Evolutionary conservation across 2,329 filamentous ascomycete species (phyloP).

Genomic region (Colletotrichum acutatum): DNA sequence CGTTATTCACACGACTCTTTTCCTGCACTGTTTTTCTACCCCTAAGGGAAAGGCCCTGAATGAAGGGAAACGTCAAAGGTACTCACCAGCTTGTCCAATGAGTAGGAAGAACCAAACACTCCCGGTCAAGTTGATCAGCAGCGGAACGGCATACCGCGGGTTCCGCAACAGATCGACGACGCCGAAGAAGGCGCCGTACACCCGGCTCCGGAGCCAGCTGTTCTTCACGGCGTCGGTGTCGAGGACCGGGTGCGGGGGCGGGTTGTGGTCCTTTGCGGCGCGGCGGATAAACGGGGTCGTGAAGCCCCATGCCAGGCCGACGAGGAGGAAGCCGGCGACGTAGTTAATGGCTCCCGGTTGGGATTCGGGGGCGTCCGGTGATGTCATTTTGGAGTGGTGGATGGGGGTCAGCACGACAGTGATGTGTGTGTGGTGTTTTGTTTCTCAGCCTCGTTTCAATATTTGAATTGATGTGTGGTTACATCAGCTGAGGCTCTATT

Average conservation of each 20-base stretch:
- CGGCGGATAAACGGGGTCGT: conserved; percentile 92
- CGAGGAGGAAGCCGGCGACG: conserved; percentile 87
- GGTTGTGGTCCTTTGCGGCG: conserved; percentile 81
- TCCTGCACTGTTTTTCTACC: not conserved
- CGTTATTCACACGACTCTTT: not conserved
- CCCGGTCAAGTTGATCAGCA: conserved; percentile 89
- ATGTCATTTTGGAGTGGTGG: conserved; percentile 18
- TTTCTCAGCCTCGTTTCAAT: conserved; percentile 2
- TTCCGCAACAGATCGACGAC: conserved; percentile 83
- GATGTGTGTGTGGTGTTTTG: not conserved
- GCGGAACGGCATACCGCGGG: conserved; percentile 84
- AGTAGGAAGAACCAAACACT: conserved; percentile 97
- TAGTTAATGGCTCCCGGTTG: conserved; percentile 78
- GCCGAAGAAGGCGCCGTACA: conserved; percentile 76
- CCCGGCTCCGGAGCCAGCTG: conserved; percentile 71
- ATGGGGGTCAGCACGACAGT: not conserved
- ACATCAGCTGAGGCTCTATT: conserved; percentile 4
- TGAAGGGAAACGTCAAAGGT: conserved; percentile 7
- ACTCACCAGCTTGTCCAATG: conserved; percentile 89
- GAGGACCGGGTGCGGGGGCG: conserved; percentile 67
- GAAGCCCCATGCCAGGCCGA: conserved; percentile 92
- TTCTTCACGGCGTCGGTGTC: conserved; percentile 59
- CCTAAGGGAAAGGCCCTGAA: not conserved
- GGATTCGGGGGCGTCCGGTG: conserved; percentile 26
- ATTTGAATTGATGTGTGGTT: not conserved